Percentiles rank a stretch among this genome's conserved stretches.
Evolutionary conservation across 805 yeast species (phyloP).

Genomic region (Sporopachydermia lactativora): DNA sequence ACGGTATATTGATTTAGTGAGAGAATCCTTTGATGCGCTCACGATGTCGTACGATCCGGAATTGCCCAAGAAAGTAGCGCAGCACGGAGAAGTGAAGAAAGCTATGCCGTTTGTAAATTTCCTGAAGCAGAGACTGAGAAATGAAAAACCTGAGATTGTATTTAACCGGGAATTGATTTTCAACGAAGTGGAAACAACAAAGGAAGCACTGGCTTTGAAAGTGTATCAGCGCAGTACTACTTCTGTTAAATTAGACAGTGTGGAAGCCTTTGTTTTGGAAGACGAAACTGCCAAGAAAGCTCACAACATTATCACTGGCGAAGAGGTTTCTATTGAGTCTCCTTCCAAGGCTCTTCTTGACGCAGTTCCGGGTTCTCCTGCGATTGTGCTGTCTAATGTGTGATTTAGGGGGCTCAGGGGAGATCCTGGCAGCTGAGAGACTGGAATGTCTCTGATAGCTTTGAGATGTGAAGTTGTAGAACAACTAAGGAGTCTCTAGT

Average conservation of each 20-base stretch:
- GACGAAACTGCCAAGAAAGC: slow-evolving; percentile 42
- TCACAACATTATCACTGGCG: slow-evolving; percentile 57
- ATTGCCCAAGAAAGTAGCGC: slow-evolving; percentile 23
- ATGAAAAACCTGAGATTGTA: slow-evolving; percentile 60
- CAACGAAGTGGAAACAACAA: slow-evolving; percentile 55
- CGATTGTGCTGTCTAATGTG: slow-evolving; percentile 57
- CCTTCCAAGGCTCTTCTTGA: slow-evolving; percentile 59
- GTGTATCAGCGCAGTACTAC: slow-evolving; percentile 51
- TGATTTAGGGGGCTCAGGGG: too few relatives aligned
- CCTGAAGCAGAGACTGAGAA: slow-evolving; percentile 62
- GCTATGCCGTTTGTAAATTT: slow-evolving; percentile 94
- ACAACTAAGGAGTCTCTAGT: too few relatives aligned
- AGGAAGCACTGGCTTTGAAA: slow-evolving; percentile 32
- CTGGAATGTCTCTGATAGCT: too few relatives aligned
- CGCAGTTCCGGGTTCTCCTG: slow-evolving; percentile 92
- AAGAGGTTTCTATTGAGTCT: slow-evolving; percentile 44
- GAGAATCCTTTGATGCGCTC: slow-evolving; percentile 41
- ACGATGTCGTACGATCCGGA: slow-evolving; percentile 17
- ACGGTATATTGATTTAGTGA: slow-evolving; percentile 66
- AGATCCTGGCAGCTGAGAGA: too few relatives aligned
- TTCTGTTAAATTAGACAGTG: slow-evolving; percentile 37
- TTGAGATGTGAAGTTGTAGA: too few relatives aligned
- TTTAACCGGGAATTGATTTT: slow-evolving; percentile 83
- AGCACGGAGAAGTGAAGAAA: slow-evolving; percentile 71
- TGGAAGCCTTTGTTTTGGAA: slow-evolving; percentile 32